Base-by-base conservation (phyloP, 805 yeast genomes). In the Teunomyces lycoperdinae region DNA sequence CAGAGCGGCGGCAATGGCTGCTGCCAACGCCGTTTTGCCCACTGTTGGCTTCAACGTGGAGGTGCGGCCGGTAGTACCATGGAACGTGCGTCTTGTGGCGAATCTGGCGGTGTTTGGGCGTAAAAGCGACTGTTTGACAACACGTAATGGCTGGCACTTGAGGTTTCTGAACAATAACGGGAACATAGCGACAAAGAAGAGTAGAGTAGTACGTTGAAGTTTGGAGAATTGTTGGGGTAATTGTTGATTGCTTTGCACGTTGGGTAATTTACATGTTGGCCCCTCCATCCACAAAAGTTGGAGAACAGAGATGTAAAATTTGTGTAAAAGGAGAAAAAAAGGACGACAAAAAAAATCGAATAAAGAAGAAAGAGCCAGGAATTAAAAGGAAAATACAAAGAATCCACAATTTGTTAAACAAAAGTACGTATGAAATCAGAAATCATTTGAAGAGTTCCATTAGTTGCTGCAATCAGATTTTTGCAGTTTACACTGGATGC, bases 1-100 rank as follows among this genome's bases (percentile, higher is more conserved):
- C 30, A 38, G 10, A 17, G 32, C 40, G 10, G 26, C 45, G 38
- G 36, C 55, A 27, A 53, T 53, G 11, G 45, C 51, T n/a, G 54
- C 42, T 27, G 28, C 28, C 16, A 42, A 38, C 17, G 41, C 41
- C 10, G 41, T 20, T 26, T 29, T 38, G 30, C 30, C 41, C 28
- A 38, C 50, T 40, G 49, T 43, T 11, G 45, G 45, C 20, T 24
- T 13, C 31, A 20, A 11, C 14, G 13, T 13, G 33, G 43, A 1
- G 24, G 43, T 14, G 9, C 43, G 33, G 33, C 14, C 33, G 26
- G 32, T 7, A 5, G 27, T 32, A n/a, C 31, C 28, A 9, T 33
- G 45, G 20, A 43, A 32, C 40, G 9, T 10, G 11, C 29, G 29
- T 38, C 26, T 38, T 26, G 16, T 9, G 8, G 14, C 41, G 28